phyloP scores from a whole-genome alignment of 1,284 basidiomycete genomes.

The Microbotryum lychnidis-dioicae region DNA sequence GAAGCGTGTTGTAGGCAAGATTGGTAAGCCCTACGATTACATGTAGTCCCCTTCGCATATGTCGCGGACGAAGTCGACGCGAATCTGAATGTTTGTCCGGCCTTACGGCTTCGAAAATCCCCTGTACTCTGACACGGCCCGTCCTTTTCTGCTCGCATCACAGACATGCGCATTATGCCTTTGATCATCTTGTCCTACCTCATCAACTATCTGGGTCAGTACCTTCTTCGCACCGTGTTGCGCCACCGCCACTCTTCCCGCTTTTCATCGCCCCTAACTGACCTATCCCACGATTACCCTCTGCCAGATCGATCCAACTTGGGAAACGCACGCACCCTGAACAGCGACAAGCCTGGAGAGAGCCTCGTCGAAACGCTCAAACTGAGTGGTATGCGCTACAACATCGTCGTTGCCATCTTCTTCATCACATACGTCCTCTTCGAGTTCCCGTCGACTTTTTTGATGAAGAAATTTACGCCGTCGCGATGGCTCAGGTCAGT shows the following conservation, averaged over 20 bases:
- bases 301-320: conserved; percentile 11
- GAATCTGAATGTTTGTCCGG: too few species aligned
- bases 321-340: conserved; percentile 24
- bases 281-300: too few species aligned
- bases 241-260: too few species aligned
- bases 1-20: conserved; percentile 13
- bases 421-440: conserved; percentile 14
- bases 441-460: conserved; percentile 8
- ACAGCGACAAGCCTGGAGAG: conserved; percentile 19
- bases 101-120: too few species aligned
- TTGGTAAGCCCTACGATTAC: background rate
- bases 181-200: conserved; percentile 15
- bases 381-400: conserved; percentile 15
- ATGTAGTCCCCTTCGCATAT: background rate
- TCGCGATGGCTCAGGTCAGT: conserved; percentile 9
- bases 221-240: background rate
- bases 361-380: conserved; percentile 12
- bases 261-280: background rate
- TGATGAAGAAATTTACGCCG: conserved; percentile 20
- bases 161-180: conserved; percentile 21
- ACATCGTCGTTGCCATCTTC: conserved; percentile 19
- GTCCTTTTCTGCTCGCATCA: background rate
- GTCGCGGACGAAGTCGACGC: too few species aligned
- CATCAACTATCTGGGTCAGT: background rate
- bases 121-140: background rate